Evolutionary conservation across 1,284 basidiomycete species (phyloP), one percentile per base, ranked within the genome.

Genomic region (Tilletiaria anomala): DNA sequence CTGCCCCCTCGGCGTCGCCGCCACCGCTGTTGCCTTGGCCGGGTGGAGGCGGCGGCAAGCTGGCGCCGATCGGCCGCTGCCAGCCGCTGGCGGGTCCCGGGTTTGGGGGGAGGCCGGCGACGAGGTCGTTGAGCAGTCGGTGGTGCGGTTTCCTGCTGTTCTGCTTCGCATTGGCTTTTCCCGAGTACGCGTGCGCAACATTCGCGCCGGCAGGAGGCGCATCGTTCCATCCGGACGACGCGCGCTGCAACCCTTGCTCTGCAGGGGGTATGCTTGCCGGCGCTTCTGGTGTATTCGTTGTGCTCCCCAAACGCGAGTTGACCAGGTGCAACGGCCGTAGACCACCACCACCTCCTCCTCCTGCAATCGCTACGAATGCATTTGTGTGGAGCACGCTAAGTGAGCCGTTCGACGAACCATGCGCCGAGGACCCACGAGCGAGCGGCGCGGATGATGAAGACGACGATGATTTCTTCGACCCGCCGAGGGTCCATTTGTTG

Each of bases 41-140:
- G 38, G 24, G 29, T 20, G 37, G 48, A 16, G 40, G 29, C 1
- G 51, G 36, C 14, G 58, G 62, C 19, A 62, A 45, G 34, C 45
- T 48, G 32, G 60, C 62, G 14, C 48, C 51, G 22, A 65, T 65
- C 1, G 62, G 62, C 4, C 61, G 45, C 4, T 56, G 53, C 62
- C 62, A 65, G 35, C 64, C 56, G 34, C 51, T 48, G 5, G 62
- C 62, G 0, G 58, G 52, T 11, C 62, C 62, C 0, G 58, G 22
- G 35, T 65, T 65, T 6, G 61, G 44, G 0, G 53, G 51, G 21
- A 61, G 38, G 2, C 61, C 59, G 2, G 53, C 58, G 1, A 55
- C 53, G 10, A 65, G 34, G n/a, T 65, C 57, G 32, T 58, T 47
- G 6, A 63, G 26, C 16, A 61, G 35, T 4, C 47, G 42, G 34